Conservation (phyloP, 176 grass and related monocot species). For the Aechmea fasciata region DNA sequence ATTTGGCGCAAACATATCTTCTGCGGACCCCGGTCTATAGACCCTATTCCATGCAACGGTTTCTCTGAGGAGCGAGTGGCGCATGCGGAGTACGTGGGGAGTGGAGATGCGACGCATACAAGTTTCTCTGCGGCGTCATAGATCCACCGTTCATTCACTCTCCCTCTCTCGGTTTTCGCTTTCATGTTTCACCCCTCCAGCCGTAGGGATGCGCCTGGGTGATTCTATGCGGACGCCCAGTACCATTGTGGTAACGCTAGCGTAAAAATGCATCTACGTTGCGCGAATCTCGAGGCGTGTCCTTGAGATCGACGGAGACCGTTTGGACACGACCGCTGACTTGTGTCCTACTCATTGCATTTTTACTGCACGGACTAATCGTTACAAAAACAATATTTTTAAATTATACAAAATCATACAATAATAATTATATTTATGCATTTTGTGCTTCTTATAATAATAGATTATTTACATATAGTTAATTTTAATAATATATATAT, state of each 20-base stretch:
- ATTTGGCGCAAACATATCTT: too few relatives aligned
- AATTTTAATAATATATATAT: too few relatives aligned
- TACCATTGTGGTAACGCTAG: background rate
- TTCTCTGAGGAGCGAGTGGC: too few relatives aligned
- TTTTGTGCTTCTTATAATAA: too few relatives aligned
- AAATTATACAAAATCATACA: too few relatives aligned
- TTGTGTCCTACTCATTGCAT: background rate
- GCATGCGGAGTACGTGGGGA: background rate
- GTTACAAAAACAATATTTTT: too few relatives aligned
- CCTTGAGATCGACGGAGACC: background rate
- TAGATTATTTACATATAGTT: too few relatives aligned
- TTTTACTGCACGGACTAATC: too few relatives aligned
- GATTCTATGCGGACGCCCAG: background rate
- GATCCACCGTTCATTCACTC: background rate
- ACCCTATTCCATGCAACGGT: too few relatives aligned
- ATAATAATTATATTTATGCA: too few relatives aligned
- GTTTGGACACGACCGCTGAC: background rate
- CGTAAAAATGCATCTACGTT: background rate
- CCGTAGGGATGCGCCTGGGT: background rate
- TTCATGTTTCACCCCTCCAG: background rate
- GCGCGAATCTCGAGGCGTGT: background rate
- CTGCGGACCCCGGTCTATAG: too few relatives aligned
- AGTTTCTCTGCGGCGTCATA: background rate
- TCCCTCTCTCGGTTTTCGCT: too few relatives aligned
- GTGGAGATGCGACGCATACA: background rate